These are phyloP conservation scores for Asterella californica DNA, from an alignment of 225 moss, liverwort and hornwort genomes.

Conservation along the genomic window DNA sequence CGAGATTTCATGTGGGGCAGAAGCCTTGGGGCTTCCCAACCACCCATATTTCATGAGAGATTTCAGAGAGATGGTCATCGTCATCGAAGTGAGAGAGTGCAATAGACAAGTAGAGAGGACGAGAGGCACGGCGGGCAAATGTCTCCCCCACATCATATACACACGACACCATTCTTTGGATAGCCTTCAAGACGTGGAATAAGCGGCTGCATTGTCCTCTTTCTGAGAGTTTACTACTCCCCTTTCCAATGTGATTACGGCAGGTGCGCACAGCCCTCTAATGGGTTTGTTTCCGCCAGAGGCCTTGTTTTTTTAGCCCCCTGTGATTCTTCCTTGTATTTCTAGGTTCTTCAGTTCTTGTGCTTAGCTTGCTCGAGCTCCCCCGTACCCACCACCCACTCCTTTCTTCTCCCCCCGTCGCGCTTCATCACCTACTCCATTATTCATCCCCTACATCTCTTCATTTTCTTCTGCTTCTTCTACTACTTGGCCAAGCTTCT, in stretches of 20 bases:
- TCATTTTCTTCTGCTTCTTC: too few relatives aligned
- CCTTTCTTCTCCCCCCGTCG: neutral
- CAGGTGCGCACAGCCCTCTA: slow-evolving; percentile 45
- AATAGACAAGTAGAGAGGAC: slow-evolving; percentile 27
- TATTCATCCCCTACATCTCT: slow-evolving; percentile 25
- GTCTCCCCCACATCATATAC: slow-evolving; percentile 41
- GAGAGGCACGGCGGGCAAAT: slow-evolving; percentile 36
- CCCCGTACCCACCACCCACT: neutral
- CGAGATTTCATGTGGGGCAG: slow-evolving; percentile 28
- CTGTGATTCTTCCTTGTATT: slow-evolving; percentile 48
- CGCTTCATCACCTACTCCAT: neutral
- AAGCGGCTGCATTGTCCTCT: slow-evolving; percentile 50
- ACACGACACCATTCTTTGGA: slow-evolving; percentile 48
- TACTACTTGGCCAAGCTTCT: slow-evolving; percentile 32
- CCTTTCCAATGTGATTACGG: slow-evolving; percentile 47
- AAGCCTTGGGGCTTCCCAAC: slow-evolving; percentile 23
- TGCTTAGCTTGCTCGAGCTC: slow-evolving; percentile 20
- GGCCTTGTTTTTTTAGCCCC: slow-evolving; percentile 38
- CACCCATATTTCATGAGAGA: slow-evolving; percentile 27
- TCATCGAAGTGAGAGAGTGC: slow-evolving; percentile 21
- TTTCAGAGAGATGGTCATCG: too few relatives aligned
- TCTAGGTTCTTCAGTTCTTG: slow-evolving; percentile 47
- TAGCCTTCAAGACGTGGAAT: slow-evolving; percentile 51
- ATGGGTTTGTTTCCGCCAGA: slow-evolving; percentile 35
- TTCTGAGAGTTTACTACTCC: slow-evolving; percentile 43